Conservation (phyloP, 495 filamentous ascomycete species). For the Trichoderma reesei region DNA sequence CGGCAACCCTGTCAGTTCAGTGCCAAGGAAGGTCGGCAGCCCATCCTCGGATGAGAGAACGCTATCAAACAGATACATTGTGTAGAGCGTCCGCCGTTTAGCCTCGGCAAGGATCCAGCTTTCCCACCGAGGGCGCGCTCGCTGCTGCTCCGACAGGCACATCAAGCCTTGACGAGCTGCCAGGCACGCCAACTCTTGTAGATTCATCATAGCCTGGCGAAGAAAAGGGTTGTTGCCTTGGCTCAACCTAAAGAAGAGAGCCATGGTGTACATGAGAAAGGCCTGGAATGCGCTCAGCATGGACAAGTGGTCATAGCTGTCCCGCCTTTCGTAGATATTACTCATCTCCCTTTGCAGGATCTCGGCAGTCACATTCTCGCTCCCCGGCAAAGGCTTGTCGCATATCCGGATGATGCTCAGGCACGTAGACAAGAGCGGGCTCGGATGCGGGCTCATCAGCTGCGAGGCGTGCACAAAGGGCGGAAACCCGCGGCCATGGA, state of each 20-base stretch:
- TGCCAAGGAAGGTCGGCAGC: slow-evolving; percentile 36
- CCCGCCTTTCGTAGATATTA: slow-evolving; percentile 22
- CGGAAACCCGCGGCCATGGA: slow-evolving; percentile 28
- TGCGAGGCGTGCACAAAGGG: slow-evolving; percentile 34
- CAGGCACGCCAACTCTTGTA: slow-evolving; percentile 35
- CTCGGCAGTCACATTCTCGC: slow-evolving; percentile 17
- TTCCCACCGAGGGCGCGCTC: slow-evolving; percentile 36
- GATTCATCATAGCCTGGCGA: slow-evolving; percentile 33
- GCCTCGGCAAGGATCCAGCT: slow-evolving; percentile 38
- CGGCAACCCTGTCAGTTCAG: slow-evolving; percentile 31
- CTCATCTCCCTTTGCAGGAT: slow-evolving; percentile 7
- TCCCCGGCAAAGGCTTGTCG: slow-evolving; percentile 30
- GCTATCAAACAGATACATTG: slow-evolving; percentile 42
- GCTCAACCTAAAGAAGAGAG: slow-evolving; percentile 30
- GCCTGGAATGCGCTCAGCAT: slow-evolving; percentile 39
- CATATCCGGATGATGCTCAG: slow-evolving; percentile 34
- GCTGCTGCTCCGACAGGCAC: slow-evolving; percentile 30
- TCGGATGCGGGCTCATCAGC: slow-evolving; percentile 14
- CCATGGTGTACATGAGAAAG: slow-evolving; percentile 37
- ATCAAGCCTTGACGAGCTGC: slow-evolving; percentile 29
- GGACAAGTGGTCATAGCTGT: slow-evolving; percentile 26
- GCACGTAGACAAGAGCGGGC: slow-evolving; percentile 31
- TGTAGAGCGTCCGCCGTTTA: slow-evolving; percentile 36
- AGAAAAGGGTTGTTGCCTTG: slow-evolving; percentile 21
- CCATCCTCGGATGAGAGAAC: slow-evolving; percentile 31